A percentile compares a stretch with the other conserved stretches of the same genome.
Evolutionary conservation across 345 rosid genomes (phyloP).

Genomic region (Salix viminalis): DNA sequence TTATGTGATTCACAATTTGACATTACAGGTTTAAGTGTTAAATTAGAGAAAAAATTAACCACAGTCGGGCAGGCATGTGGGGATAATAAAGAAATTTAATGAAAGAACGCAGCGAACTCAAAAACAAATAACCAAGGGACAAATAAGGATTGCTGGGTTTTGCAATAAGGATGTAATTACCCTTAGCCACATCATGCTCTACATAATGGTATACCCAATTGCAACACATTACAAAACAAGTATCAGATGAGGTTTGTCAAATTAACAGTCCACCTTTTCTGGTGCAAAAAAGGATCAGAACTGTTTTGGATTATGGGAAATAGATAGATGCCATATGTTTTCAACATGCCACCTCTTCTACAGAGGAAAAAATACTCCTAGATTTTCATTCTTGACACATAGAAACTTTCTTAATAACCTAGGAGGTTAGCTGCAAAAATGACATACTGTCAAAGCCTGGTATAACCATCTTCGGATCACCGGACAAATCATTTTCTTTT

Average conservation of each 20-base stretch:
- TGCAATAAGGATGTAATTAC: no score
- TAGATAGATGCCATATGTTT: neutral
- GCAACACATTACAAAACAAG: neutral
- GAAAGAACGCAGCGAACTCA: neutral
- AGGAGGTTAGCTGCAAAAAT: neutral
- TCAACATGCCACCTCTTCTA: neutral
- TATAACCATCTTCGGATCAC: neutral
- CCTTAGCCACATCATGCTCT: no score
- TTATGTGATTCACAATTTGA: neutral
- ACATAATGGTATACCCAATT: neutral
- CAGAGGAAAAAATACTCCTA: no score
- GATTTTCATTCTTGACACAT: neutral
- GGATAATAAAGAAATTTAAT: slow-evolving; percentile 1
- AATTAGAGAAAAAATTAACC: neutral
- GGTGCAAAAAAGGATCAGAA: neutral
- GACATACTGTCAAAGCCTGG: neutral
- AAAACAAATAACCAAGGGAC: neutral
- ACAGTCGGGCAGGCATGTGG: neutral
- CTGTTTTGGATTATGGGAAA: neutral
- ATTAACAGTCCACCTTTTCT: neutral
- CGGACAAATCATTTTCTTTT: neutral
- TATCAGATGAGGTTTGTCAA: neutral
- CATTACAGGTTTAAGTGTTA: neutral
- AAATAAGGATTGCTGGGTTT: neutral
- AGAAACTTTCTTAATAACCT: neutral